Conservation (phyloP, 169 alveolate species). For the Babesia microti region DNA sequence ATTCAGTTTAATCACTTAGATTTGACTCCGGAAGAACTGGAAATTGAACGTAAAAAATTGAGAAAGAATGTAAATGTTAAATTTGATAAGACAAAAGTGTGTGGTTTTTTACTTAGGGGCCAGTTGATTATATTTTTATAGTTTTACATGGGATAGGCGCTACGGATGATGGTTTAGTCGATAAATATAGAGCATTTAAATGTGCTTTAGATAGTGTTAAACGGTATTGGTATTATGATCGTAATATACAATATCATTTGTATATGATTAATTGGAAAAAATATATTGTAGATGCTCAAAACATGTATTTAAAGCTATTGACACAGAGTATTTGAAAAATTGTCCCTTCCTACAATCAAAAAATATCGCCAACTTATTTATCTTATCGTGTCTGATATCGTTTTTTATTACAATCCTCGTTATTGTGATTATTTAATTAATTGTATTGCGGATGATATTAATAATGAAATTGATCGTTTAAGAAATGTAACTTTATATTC, state of each 20-base stretch:
- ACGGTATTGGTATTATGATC: conserved; percentile 56
- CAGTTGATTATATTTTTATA: conserved; percentile 51
- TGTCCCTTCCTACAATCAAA: conserved; percentile 29
- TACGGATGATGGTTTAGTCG: conserved; percentile 27
- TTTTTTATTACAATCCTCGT: conserved; percentile 63
- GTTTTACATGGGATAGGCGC: conserved; percentile 64
- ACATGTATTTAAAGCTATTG: conserved; percentile 23
- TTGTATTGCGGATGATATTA: conserved; percentile 59
- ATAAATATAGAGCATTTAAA: conserved; percentile 49
- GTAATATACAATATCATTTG: conserved; percentile 42
- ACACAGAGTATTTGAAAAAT: conserved; percentile 25
- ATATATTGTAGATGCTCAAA: conserved; percentile 63
- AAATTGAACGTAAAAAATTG: too few species aligned
- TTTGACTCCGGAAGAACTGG: too few species aligned
- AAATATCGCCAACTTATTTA: conserved; percentile 19
- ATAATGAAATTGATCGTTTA: conserved; percentile 48
- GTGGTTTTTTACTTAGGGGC: too few species aligned
- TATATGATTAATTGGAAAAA: conserved; percentile 57
- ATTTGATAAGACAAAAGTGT: too few species aligned
- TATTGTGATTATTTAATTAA: conserved; percentile 62
- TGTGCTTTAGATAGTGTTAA: conserved; percentile 45
- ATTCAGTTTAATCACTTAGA: not conserved
- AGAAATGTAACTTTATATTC: conserved; percentile 21
- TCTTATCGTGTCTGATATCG: conserved; percentile 43
- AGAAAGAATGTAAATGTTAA: too few species aligned